These are phyloP conservation scores for Friedmanniomyces simplex DNA, from an alignment of 495 filamentous ascomycete genomes.

Conservation along the genomic window DNA sequence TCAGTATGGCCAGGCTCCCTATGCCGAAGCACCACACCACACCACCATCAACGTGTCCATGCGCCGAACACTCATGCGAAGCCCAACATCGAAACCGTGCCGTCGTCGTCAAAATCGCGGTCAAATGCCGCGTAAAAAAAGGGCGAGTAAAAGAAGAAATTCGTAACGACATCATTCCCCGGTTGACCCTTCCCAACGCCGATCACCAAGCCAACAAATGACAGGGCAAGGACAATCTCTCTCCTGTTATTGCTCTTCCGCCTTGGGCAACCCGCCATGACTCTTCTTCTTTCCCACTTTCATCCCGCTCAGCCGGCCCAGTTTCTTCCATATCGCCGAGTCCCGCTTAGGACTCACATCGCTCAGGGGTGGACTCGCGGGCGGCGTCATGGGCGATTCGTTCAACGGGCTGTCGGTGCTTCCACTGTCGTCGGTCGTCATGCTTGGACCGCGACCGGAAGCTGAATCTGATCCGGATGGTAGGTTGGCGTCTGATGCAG, in stretches of 20 bases:
- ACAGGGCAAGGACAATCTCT: no score
- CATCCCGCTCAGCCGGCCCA: slow-evolving; percentile 19
- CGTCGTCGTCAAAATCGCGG: no score
- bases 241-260: slow-evolving; percentile 14
- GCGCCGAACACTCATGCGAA: no score
- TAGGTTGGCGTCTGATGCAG: slow-evolving; percentile 3
- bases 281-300: slow-evolving; percentile 19
- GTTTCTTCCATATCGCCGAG: slow-evolving; percentile 20
- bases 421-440: slow-evolving; percentile 30
- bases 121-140: background rate
- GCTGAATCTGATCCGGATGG: background rate
- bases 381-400: slow-evolving; percentile 30
- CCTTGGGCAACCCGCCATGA: slow-evolving; percentile 11
- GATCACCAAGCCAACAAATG: background rate
- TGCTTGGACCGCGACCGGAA: slow-evolving; percentile 21
- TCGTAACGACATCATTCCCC: background rate
- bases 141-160: background rate
- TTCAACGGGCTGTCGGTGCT: slow-evolving; percentile 23
- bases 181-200: background rate
- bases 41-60: no score
- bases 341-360: slow-evolving; percentile 24
- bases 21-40: no score
- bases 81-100: no score
- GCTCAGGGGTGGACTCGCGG: slow-evolving; percentile 30
- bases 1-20: no score